Conservation (phyloP, 257 asterid species). For the Phtheirospermum japonicum region DNA sequence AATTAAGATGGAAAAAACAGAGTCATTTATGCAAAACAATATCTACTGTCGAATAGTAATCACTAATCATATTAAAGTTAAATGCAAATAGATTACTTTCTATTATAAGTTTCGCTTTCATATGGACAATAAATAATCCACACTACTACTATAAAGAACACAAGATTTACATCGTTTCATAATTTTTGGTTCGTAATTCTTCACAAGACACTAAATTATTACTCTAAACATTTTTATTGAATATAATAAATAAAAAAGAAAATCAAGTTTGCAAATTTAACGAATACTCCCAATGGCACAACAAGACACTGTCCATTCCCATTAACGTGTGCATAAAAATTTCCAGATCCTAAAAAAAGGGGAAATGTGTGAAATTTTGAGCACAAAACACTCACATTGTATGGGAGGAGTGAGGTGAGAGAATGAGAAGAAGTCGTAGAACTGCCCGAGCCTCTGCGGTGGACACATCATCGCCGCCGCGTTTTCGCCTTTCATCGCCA, state of each 20-base stretch:
- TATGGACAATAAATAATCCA: too few relatives aligned
- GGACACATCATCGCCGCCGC: slow-evolving; percentile 63
- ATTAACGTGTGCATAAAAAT: not conserved
- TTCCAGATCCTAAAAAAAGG: not conserved
- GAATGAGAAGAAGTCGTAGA: slow-evolving; percentile 81
- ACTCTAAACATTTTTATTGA: not conserved
- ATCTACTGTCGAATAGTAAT: too few relatives aligned
- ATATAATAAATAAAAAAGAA: not conserved
- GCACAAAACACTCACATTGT: slow-evolving; percentile 53
- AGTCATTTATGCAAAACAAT: too few relatives aligned
- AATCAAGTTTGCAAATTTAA: not conserved
- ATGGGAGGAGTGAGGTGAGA: slow-evolving; percentile 80
- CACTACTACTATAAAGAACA: not conserved
- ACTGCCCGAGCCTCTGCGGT: slow-evolving; percentile 78
- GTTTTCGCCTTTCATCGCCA: slow-evolving; percentile 42
- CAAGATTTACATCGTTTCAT: not conserved
- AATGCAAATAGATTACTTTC: too few relatives aligned
- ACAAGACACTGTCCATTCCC: too few relatives aligned
- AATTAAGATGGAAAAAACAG: too few relatives aligned
- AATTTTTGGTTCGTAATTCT: not conserved
- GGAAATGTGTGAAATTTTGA: not conserved
- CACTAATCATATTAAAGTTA: too few relatives aligned
- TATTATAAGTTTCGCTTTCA: too few relatives aligned
- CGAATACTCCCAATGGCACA: not conserved
- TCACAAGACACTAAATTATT: not conserved